Evolutionary conservation across 2,329 filamentous ascomycete species (phyloP).

Genomic region (Penicillium verrucosum): DNA sequence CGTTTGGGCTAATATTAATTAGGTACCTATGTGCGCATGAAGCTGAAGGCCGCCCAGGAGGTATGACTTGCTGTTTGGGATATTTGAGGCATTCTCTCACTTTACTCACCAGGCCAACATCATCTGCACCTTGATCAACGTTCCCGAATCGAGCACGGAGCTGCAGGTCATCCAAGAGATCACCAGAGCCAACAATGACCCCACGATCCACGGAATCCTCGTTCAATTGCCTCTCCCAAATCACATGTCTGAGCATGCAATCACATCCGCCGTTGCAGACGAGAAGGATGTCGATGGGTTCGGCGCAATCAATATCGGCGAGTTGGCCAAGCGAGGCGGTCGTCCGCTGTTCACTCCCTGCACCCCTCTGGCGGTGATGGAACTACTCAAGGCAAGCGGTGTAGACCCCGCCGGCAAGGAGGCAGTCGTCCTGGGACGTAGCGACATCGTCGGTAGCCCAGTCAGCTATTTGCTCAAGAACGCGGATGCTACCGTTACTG

Average conservation of each 20-base stretch:
- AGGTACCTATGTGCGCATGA: constrained; percentile 99
- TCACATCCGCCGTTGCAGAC: constrained; percentile 86
- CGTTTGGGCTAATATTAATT: constrained; percentile 7
- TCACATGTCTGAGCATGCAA: constrained; percentile 82
- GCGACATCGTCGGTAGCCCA: constrained; percentile 95
- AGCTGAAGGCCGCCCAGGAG: constrained; percentile 93
- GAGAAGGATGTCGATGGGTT: constrained; percentile 99
- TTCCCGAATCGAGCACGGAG: constrained; percentile 76
- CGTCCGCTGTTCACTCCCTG: constrained; percentile 87
- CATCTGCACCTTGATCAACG: constrained; percentile 78
- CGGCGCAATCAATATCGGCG: constrained; percentile 88
- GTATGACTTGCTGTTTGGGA: constrained; percentile 44
- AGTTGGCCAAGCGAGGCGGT: constrained; percentile 92
- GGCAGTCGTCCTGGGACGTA: constrained; percentile 89
- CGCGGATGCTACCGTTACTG: constrained; percentile 92
- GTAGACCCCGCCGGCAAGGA: constrained; percentile 84
- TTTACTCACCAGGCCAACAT: constrained; percentile 70
- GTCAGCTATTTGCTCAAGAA: constrained; percentile 95
- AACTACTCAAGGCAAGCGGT: constrained; percentile 76
- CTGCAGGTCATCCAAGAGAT: constrained; percentile 82
- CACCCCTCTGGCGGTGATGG: constrained; percentile 97
- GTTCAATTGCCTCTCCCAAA: constrained; percentile 89
- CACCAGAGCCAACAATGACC: constrained; percentile 78
- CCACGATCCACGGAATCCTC: constrained; percentile 82
- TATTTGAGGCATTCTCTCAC: constrained; percentile 3